A percentile compares a stretch with the other conserved stretches of the same genome.
These are phyloP conservation scores for Scedosporium minutisporum DNA, from an alignment of 2,329 filamentous ascomycete species.

Conservation along the genomic window DNA sequence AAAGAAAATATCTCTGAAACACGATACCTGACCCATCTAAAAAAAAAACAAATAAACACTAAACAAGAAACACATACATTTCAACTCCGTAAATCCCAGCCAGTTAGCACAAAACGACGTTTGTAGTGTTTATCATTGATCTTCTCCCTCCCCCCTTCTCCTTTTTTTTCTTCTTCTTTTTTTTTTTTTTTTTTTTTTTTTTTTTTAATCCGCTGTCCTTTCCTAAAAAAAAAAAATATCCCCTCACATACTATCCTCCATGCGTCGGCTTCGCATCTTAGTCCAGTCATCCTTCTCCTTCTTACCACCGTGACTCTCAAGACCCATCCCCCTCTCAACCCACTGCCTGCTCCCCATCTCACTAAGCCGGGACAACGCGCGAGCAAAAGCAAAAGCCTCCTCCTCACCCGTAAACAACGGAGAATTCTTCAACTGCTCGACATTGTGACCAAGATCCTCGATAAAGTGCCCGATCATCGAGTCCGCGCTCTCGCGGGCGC, in stretches of 20 bases:
- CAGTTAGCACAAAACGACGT: too few species aligned
- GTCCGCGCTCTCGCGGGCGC: slow-evolving; percentile 21
- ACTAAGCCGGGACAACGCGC: slow-evolving; percentile 71
- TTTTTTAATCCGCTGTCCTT: background rate
- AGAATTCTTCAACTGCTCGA: slow-evolving; percentile 73
- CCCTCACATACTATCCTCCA: slow-evolving; percentile 55
- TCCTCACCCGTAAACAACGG: slow-evolving; percentile 90
- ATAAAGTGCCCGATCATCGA: slow-evolving; percentile 69
- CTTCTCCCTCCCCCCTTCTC: too few species aligned
- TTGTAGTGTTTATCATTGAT: too few species aligned
- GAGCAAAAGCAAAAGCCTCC: slow-evolving; percentile 90
- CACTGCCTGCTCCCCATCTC: slow-evolving; percentile 95
- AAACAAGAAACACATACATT: too few species aligned
- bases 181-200: too few species aligned
- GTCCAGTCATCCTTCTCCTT: slow-evolving; percentile 55
- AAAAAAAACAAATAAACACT: too few species aligned
- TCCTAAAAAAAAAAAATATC: background rate
- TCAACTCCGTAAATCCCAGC: too few species aligned
- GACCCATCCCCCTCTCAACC: slow-evolving; percentile 72
- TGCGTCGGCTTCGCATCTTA: slow-evolving; percentile 56
- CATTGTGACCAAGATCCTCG: slow-evolving; percentile 80
- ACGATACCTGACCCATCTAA: too few species aligned
- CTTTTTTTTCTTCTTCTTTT: too few species aligned
- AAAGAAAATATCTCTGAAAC: too few species aligned
- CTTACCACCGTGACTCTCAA: slow-evolving; percentile 56